A percentile compares a stretch with the other conserved stretches of the same genome.
Evolutionary conservation across 768 basidiomycete species (phyloP).

Genomic region (Amanita polypyramis): DNA sequence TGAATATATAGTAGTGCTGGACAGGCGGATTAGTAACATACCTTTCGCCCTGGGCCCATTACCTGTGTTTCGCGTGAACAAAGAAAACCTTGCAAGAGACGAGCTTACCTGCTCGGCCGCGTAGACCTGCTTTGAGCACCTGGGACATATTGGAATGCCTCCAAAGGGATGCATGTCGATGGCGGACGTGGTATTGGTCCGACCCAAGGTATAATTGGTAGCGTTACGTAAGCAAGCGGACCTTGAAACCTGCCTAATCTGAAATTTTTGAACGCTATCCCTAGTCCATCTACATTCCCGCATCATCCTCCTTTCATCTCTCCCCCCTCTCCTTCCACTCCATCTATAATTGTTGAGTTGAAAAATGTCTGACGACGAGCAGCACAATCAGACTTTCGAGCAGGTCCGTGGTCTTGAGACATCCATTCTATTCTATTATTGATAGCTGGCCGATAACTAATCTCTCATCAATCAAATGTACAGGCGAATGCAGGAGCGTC

Average conservation of each 20-base stretch:
- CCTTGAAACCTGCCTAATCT: slow-evolving; percentile 21
- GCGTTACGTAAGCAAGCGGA: slow-evolving; percentile 21
- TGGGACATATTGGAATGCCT: slow-evolving; percentile 61
- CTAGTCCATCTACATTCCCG: slow-evolving; percentile 11
- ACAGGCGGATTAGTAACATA: slow-evolving; percentile 24
- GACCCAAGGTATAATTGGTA: not conserved
- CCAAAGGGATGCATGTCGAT: slow-evolving; percentile 58
- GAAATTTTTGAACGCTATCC: slow-evolving; percentile 20
- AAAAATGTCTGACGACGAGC: slow-evolving; percentile 84
- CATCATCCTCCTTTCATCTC: slow-evolving; percentile 9
- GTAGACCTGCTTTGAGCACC: slow-evolving; percentile 71
- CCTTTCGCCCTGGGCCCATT: slow-evolving; percentile 85
- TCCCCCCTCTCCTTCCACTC: slow-evolving; percentile 11
- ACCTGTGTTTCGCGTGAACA: slow-evolving; percentile 30
- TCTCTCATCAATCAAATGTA: slow-evolving; percentile 9
- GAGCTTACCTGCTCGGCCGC: slow-evolving; percentile 73
- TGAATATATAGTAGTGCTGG: not conserved
- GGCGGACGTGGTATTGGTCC: not conserved
- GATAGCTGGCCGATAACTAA: not conserved
- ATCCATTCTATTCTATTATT: not conserved
- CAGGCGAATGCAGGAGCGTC: slow-evolving; percentile 72
- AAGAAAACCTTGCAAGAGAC: not conserved
- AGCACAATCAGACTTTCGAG: slow-evolving; percentile 83
- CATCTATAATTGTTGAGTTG: slow-evolving; percentile 9
- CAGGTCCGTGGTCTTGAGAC: slow-evolving; percentile 34